Conservation (phyloP, 139 green algal genomes). For the Haematococcus lacustris region DNA sequence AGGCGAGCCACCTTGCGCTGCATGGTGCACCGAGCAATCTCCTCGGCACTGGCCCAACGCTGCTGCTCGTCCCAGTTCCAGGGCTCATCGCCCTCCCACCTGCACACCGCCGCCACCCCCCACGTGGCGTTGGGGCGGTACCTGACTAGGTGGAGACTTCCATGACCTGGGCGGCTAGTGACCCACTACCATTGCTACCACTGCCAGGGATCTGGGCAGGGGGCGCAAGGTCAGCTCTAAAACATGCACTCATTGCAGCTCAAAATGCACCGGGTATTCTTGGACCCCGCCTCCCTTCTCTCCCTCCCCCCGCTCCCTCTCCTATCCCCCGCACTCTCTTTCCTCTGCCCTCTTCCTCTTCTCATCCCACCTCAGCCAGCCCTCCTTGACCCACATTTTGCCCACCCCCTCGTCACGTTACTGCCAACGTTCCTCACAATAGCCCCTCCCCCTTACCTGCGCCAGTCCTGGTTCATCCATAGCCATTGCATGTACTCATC, state of each 20-base stretch:
- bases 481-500: slow-evolving; percentile 47
- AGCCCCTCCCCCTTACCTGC: slow-evolving; percentile 25
- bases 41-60: slow-evolving; percentile 45
- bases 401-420: not conserved
- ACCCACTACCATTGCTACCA: not conserved
- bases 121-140: too few species aligned
- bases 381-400: not conserved
- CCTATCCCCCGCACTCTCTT: too few species aligned
- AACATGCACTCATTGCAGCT: not conserved
- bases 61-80: slow-evolving; percentile 50
- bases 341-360: too few species aligned
- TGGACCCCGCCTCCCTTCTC: not conserved
- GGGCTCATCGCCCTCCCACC: slow-evolving; percentile 52
- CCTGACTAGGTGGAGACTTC: too few species aligned
- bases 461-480: slow-evolving; percentile 61
- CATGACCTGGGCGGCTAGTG: not conserved
- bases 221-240: not conserved
- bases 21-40: slow-evolving; percentile 34
- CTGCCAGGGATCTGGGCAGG: not conserved
- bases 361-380: too few species aligned
- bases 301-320: not conserved
- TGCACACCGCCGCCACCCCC: not conserved
- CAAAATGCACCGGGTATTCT: not conserved
- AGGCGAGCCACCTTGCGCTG: slow-evolving; percentile 29
- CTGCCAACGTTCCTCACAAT: not conserved